phyloP scores from a whole-genome alignment of 805 yeast genomes.

The Nakazawaea siamensis region DNA sequence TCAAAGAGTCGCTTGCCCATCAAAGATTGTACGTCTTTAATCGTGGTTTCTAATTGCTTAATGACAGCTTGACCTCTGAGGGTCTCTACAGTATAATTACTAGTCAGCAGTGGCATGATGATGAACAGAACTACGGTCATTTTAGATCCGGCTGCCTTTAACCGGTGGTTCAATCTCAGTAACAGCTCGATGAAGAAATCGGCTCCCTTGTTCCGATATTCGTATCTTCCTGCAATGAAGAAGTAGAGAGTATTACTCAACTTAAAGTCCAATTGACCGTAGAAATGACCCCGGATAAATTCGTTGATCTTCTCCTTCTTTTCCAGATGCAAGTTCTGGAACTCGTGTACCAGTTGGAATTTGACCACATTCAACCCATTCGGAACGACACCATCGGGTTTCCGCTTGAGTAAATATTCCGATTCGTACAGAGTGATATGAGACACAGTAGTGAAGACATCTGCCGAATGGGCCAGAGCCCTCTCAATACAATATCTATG shows the following conservation, averaged over 20 bases:
- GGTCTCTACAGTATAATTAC: slow-evolving; percentile 93
- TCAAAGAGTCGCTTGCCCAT: slow-evolving; percentile 87
- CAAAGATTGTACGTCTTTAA: slow-evolving; percentile 75
- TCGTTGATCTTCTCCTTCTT: slow-evolving; percentile 90
- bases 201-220: slow-evolving; percentile 93
- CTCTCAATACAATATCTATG: slow-evolving; percentile 96
- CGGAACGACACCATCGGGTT: slow-evolving; percentile 97
- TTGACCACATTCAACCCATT: slow-evolving; percentile 94
- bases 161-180: slow-evolving; percentile 83
- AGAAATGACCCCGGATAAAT: slow-evolving; percentile 93
- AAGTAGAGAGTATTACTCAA: slow-evolving; percentile 89
- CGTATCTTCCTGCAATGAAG: slow-evolving; percentile 96
- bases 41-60: slow-evolving; percentile 81
- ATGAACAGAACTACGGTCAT: slow-evolving; percentile 95
- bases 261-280: slow-evolving; percentile 93
- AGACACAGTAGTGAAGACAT: slow-evolving; percentile 95
- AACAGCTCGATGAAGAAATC: slow-evolving; percentile 90
- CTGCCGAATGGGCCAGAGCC: slow-evolving; percentile 92
- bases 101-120: slow-evolving; percentile 95
- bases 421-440: slow-evolving; percentile 96
- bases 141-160: slow-evolving; percentile 74
- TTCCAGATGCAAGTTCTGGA: slow-evolving; percentile 90
- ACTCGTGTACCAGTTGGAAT: slow-evolving; percentile 96
- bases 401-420: slow-evolving; percentile 86
- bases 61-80: slow-evolving; percentile 94